phyloP scores from a whole-genome alignment of 345 rosid species.

The Cardiospermum halicacabum region DNA sequence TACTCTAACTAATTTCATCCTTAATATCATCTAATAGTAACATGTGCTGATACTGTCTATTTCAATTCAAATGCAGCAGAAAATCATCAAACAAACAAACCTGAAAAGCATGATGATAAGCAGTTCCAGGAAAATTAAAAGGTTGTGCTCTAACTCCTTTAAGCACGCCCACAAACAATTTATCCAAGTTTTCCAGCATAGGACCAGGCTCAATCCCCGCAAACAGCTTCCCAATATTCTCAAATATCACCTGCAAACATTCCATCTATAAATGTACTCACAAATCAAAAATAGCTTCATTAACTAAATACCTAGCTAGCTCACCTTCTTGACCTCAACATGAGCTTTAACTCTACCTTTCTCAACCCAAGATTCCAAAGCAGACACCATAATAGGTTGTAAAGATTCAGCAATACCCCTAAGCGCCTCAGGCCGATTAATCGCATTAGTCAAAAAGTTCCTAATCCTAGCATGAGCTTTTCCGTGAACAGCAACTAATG shows the following conservation, averaged over 20 bases:
- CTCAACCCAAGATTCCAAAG: conserved; percentile 33
- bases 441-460: conserved; percentile 18
- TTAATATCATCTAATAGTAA: background rate
- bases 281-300: too few species aligned
- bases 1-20: too few species aligned
- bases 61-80: background rate
- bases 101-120: conserved; percentile 25
- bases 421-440: conserved; percentile 29
- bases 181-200: conserved; percentile 12
- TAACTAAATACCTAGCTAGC: background rate
- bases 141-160: conserved; percentile 32
- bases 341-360: conserved; percentile 20
- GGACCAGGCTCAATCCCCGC: conserved; percentile 36
- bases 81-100: conserved; percentile 15
- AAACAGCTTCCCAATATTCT: conserved; percentile 33
- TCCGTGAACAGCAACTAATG: conserved; percentile 26
- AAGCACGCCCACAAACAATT: conserved; percentile 17
- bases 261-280: too few species aligned
- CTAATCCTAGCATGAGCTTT: conserved; percentile 30
- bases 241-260: conserved; percentile 27
- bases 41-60: background rate
- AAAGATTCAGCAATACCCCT: conserved; percentile 23
- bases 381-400: conserved; percentile 24
- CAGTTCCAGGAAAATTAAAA: conserved; percentile 36
- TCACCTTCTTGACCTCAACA: conserved; percentile 24